A percentile compares a stretch with the other conserved stretches of the same genome.
These are phyloP conservation scores for Pholiota microspora DNA, from an alignment of 768 basidiomycete genomes.

Conservation along the genomic window DNA sequence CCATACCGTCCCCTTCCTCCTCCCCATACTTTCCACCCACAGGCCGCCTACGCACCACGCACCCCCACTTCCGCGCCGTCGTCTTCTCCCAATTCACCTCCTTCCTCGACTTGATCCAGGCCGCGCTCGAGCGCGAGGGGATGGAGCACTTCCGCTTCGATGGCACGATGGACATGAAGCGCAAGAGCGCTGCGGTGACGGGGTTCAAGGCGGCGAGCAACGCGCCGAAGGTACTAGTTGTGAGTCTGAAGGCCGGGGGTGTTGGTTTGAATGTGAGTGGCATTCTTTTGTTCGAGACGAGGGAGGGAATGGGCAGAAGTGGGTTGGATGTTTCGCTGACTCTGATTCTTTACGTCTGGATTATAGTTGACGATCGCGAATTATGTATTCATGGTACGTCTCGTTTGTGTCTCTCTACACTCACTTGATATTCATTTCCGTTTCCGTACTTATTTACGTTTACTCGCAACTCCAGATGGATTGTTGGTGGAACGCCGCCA, in stretches of 20 bases:
- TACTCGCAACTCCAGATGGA: slow-evolving; percentile 69
- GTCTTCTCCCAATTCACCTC: slow-evolving; percentile 91
- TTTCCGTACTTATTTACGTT: too few species aligned
- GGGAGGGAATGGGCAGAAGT: too few species aligned
- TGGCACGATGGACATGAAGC: slow-evolving; percentile 88
- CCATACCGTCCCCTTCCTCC: too few species aligned
- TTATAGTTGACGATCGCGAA: slow-evolving; percentile 73
- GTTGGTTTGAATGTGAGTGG: slow-evolving; percentile 78
- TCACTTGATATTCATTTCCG: too few species aligned
- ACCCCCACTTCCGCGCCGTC: slow-evolving; percentile 77
- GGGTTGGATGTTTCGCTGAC: too few species aligned
- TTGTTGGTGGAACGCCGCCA: slow-evolving; percentile 90
- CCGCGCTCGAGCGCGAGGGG: slow-evolving; percentile 63
- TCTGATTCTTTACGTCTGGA: too few species aligned
- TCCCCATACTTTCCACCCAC: not conserved
- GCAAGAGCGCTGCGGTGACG: slow-evolving; percentile 69
- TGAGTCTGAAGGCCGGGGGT: slow-evolving; percentile 89
- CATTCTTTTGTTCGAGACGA: too few species aligned
- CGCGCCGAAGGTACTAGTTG: slow-evolving; percentile 72
- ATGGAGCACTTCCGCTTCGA: slow-evolving; percentile 82
- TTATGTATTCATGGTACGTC: slow-evolving; percentile 79
- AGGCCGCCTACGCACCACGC: slow-evolving; percentile 57
- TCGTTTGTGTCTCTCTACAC: not conserved
- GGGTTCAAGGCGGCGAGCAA: slow-evolving; percentile 72
- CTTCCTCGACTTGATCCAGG: slow-evolving; percentile 81